Base-by-base conservation (phyloP, 2,329 filamentous ascomycete genomes). In the Pestalotiopsis sp. region DNA sequence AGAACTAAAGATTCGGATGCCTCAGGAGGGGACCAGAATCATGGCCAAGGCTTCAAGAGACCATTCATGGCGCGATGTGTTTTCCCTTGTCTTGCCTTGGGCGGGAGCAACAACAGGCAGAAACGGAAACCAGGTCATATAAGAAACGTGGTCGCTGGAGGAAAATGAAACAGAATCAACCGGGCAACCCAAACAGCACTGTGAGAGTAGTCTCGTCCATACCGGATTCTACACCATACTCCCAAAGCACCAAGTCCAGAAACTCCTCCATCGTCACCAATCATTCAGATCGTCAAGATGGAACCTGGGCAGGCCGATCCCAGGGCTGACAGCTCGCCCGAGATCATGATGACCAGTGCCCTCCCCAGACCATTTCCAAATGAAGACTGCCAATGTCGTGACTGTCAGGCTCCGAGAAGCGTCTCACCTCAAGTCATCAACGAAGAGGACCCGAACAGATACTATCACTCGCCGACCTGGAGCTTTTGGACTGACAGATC, bases 31-130 rank as follows among this genome's bases (percentile, higher is more conserved):
- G 11, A 52, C 7, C 20, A 23, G 2, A 27, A 60, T 11, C n/a
- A 36, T 61, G 59, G 9, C 31, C 12, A 23, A 59, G 27, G 25
- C 57, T 20, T 20, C 36, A 9, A 9, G 14, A 4, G 3, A 17
- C 25, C 59, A 62, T 20, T n/a, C 7, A 23, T 45, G 25, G 14
- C 14, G 39, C 11, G n/a, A 66, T 66, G 64, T 66, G 64, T 38
- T 23, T 66, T 31, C 27, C 17, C 55, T 66, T 55, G 64, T 61
- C 13, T 36, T 60, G 68, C 17, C 27, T 25, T 25, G 71, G 68
- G 65, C 52, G 55, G 65, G 66, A 55, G 52, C 38, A 70, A 25
- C 14, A 58, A 27, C 68, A 66, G 23, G 25, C 36, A 27, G 65
- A 58, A 31, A 49, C 39, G 52, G 41, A 59, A 49, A 25, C 39